phyloP scores from a whole-genome alignment of 164 flowering plant species.

The Vitis rotundifolia region DNA sequence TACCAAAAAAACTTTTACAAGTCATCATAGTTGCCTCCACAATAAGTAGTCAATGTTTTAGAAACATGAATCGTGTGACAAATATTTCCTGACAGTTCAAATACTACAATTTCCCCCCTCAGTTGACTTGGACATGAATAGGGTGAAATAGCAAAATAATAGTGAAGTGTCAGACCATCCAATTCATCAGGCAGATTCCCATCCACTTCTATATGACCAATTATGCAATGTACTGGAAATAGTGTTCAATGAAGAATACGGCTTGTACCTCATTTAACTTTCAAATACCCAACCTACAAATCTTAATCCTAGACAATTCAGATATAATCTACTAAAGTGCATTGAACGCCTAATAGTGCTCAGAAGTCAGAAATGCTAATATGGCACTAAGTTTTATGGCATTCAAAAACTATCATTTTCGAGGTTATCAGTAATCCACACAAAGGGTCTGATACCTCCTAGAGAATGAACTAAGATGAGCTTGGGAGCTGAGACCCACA shows the following conservation, averaged over 20 bases:
- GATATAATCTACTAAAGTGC: background rate
- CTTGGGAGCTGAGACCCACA: background rate
- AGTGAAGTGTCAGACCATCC: background rate
- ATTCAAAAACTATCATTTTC: background rate
- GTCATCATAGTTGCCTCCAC: background rate
- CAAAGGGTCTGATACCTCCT: background rate
- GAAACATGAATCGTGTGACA: background rate
- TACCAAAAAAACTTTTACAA: slow-evolving; percentile 7
- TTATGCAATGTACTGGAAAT: no score
- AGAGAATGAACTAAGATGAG: background rate
- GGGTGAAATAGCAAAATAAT: background rate
- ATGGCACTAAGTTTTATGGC: background rate
- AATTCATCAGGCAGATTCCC: no score
- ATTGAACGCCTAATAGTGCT: background rate
- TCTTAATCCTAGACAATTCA: no score
- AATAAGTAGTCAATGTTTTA: no score
- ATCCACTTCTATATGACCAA: background rate
- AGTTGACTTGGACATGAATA: background rate
- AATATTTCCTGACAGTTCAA: background rate
- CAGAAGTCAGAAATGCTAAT: background rate
- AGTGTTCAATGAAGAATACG: no score
- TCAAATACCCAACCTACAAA: no score
- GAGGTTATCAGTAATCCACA: background rate
- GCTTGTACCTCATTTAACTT: background rate
- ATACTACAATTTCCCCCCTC: background rate